Base-by-base conservation (phyloP, 129 eudicot species). In the Rutidosis leptorrhynchoides region DNA sequence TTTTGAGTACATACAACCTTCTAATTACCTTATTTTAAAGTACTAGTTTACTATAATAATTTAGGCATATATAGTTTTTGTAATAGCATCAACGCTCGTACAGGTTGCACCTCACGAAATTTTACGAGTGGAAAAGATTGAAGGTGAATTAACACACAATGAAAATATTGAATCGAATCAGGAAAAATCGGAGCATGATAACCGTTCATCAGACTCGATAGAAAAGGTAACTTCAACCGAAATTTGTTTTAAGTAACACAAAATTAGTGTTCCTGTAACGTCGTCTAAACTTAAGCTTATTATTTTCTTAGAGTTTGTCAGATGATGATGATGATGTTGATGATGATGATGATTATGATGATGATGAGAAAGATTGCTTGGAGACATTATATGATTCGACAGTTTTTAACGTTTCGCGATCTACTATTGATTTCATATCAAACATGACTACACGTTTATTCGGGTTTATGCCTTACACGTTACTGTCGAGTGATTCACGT, bases 61-160 rank as follows among this genome's bases (percentile, higher is more conserved):
- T 15, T 46, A 5, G 7, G n/a, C 4, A 6, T 4, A 46, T 46
- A 46, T 16, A 46, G 20, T n/a, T 46, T 42, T 46, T 37, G 16
- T 46, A n/a, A n/a, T 46, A 1, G 22, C 0, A 46, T 46, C 30
- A 62, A 60, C 6, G 43, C 57, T 67, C 0, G 19, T 67, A 58
- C 78, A 89, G 96, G 95, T 90, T 57, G 81, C 77, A 0, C 97
- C 97, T 63, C 58, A 77, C 42, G 90, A 90, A 81, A 84, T 90
- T 80, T 78, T 78, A 58, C 79, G 78, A 62, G 84, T 86, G 40
- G 90, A 90, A 56, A 86, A 80, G 57, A 37, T 78, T 71, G 97
- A 90, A 60, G 61, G 77, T 30, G 16, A 23, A 43, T 66, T 75
- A 62, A 60, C 77, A 23, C 58, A 58, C 48, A 71, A 58, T 54